A percentile compares a stretch with the other conserved stretches of the same genome.
These are phyloP conservation scores for Sporothrix pallida DNA, from an alignment of 2,329 filamentous ascomycete genomes.

Conservation along the genomic window DNA sequence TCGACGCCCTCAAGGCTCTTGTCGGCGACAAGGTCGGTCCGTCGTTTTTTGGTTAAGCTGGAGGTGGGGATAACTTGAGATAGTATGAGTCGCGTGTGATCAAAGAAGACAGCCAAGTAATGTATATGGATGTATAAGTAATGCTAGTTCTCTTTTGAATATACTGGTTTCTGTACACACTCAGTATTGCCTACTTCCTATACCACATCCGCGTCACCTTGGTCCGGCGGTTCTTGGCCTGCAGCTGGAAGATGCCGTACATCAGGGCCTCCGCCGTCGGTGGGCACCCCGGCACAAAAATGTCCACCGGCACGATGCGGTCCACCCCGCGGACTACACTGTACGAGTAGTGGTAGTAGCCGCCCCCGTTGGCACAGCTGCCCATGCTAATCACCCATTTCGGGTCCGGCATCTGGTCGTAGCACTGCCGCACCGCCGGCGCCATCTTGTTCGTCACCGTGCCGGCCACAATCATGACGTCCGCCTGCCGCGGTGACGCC, in stretches of 20 bases:
- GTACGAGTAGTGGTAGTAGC: slow-evolving; percentile 77
- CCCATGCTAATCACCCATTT: slow-evolving; percentile 79
- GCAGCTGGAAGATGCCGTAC: slow-evolving; percentile 67
- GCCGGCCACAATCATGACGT: slow-evolving; percentile 92
- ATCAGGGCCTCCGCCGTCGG: slow-evolving; percentile 58
- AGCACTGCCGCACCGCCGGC: slow-evolving; percentile 83
- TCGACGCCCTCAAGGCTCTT: slow-evolving; percentile 9
- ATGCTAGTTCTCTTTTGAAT: neutral
- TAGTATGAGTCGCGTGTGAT: neutral
- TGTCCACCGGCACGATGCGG: slow-evolving; percentile 68
- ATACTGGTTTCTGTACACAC: no score
- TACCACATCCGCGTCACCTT: slow-evolving; percentile 57
- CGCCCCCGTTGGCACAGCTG: slow-evolving; percentile 72
- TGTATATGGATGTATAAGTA: neutral
- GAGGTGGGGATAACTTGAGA: no score
- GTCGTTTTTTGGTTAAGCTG: slow-evolving; percentile 11
- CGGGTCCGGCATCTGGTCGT: slow-evolving; percentile 96
- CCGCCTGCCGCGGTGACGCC: slow-evolving; percentile 82
- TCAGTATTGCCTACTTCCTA: slow-evolving; percentile 44
- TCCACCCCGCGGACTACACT: slow-evolving; percentile 68
- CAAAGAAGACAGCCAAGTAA: neutral
- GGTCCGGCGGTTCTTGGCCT: slow-evolving; percentile 68
- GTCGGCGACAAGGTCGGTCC: slow-evolving; percentile 24
- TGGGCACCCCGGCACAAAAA: slow-evolving; percentile 55
- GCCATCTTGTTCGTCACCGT: slow-evolving; percentile 97